These are phyloP conservation scores for Neurospora pannonica DNA, from an alignment of 495 filamentous ascomycete species.

Conservation along the genomic window DNA sequence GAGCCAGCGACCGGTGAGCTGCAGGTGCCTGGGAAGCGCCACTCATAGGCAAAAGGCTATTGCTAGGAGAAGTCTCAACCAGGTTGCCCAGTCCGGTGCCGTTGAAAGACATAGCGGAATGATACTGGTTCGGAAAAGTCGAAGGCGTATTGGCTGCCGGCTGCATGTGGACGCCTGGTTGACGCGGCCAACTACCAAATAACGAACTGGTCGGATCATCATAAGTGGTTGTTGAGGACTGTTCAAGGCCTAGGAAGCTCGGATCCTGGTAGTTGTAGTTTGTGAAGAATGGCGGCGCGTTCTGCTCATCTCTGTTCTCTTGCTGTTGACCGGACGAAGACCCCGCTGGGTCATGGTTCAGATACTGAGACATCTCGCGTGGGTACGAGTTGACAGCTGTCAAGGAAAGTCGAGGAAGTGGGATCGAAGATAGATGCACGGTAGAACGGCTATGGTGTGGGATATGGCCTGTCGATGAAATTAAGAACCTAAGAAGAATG, in stretches of 20 bases:
- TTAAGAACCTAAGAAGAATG: background rate
- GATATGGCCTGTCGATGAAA: background rate
- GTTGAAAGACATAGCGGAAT: background rate
- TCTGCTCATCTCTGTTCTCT: background rate
- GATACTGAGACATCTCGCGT: background rate
- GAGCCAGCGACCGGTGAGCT: background rate
- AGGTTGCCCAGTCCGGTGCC: background rate
- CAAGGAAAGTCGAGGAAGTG: background rate
- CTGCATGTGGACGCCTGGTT: background rate
- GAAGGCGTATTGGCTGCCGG: background rate
- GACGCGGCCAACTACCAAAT: background rate
- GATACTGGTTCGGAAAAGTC: background rate
- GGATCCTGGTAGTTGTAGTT: background rate
- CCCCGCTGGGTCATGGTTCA: background rate
- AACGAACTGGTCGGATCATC: background rate
- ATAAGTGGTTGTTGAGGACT: background rate
- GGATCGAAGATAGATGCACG: background rate
- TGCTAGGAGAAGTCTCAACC: background rate
- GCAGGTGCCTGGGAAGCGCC: background rate
- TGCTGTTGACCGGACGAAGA: background rate
- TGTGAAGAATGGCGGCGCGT: background rate
- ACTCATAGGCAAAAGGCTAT: background rate
- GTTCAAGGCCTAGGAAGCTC: background rate
- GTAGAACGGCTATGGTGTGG: background rate
- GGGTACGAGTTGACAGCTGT: background rate